A percentile compares a stretch with the other conserved stretches of the same genome.
Conservation (phyloP, 768 basidiomycete genomes). For the Chalciporus sphaerocephalus region DNA sequence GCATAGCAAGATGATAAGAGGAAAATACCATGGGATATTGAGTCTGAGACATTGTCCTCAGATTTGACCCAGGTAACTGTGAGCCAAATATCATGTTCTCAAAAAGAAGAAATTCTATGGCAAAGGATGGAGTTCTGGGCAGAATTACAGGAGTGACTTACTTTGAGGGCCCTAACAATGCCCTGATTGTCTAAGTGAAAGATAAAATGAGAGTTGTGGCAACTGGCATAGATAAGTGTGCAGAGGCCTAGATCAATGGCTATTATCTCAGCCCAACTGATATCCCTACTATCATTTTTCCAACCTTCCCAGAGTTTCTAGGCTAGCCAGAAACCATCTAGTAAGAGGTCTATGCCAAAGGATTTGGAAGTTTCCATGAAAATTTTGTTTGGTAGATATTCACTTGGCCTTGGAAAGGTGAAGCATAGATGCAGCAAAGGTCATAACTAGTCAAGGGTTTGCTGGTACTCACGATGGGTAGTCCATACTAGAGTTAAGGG, state of each 20-base stretch:
- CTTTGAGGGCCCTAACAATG: not conserved
- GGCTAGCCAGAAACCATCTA: not conserved
- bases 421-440: too few relatives aligned
- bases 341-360: slow-evolving; percentile 31
- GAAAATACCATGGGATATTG: not conserved
- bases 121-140: not conserved
- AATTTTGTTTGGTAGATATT: too few relatives aligned
- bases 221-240: not conserved
- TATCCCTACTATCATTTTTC: not conserved
- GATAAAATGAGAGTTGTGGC: not conserved
- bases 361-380: slow-evolving; percentile 40
- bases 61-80: not conserved
- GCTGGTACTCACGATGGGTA: too few relatives aligned
- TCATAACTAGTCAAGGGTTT: too few relatives aligned
- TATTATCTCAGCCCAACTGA: not conserved
- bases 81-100: not conserved
- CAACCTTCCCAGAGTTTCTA: not conserved
- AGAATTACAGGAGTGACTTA: not conserved
- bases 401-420: too few relatives aligned
- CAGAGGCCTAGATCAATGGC: not conserved
- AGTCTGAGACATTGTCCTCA: not conserved
- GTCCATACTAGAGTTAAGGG: too few relatives aligned
- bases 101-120: not conserved
- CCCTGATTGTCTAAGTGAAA: not conserved
- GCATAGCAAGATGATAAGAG: too few relatives aligned